These are phyloP conservation scores for Didymella segeticola DNA, from an alignment of 2,329 filamentous ascomycete genomes.

Conservation along the genomic window DNA sequence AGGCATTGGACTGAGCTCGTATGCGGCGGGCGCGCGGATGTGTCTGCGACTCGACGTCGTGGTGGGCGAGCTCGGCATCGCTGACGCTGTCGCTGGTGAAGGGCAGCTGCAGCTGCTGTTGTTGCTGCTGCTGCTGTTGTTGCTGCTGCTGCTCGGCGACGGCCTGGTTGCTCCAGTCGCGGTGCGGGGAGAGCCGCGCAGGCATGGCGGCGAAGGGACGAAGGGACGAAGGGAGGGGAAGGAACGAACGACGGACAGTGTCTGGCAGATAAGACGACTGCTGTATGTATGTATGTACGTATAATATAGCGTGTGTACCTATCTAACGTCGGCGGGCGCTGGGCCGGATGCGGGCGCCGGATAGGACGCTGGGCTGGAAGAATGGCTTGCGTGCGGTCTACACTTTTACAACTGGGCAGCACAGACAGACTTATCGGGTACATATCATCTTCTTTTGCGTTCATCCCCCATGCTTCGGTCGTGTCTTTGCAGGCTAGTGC, in stretches of 20 bases:
- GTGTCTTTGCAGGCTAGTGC: slow-evolving; percentile 10
- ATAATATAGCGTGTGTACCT: too few species aligned
- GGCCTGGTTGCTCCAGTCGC: slow-evolving; percentile 16
- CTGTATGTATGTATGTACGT: too few species aligned
- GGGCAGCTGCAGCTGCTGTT: slow-evolving; percentile 34
- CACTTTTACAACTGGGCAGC: slow-evolving; percentile 6
- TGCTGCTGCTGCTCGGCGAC: too few species aligned
- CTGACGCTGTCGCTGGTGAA: slow-evolving; percentile 40
- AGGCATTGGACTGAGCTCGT: slow-evolving; percentile 32
- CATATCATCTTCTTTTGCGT: too few species aligned
- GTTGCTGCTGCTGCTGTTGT: too few species aligned
- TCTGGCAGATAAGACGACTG: too few species aligned
- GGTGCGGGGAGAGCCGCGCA: slow-evolving; percentile 9
- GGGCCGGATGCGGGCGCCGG: too few species aligned
- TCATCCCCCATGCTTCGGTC: slow-evolving; percentile 3
- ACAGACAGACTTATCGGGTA: neutral
- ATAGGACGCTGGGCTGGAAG: too few species aligned
- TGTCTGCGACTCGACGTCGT: slow-evolving; percentile 32
- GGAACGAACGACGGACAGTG: neutral
- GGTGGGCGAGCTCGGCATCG: slow-evolving; percentile 38
- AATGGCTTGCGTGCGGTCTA: slow-evolving; percentile 2
- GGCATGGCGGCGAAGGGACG: slow-evolving; percentile 6
- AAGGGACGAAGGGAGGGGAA: neutral
- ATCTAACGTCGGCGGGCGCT: too few species aligned
- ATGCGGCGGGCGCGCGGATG: slow-evolving; percentile 38